Base-by-base conservation (phyloP, 2,329 filamentous ascomycete genomes). In the Cytospora mali region DNA sequence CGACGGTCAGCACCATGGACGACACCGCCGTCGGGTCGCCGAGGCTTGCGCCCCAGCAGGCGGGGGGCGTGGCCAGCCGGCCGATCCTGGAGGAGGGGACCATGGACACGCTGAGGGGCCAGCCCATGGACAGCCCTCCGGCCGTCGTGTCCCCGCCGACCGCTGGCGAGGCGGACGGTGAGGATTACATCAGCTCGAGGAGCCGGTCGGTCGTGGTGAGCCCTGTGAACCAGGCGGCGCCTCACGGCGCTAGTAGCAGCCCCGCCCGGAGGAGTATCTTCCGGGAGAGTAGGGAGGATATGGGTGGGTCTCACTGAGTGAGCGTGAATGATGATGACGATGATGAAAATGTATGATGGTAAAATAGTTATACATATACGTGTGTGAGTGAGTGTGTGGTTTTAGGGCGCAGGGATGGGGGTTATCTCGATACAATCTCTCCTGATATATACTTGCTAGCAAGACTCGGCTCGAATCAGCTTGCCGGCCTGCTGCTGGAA, bases 221-320 rank as follows among this genome's bases (percentile, higher is more conserved):
- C 58, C 61, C 59, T 16, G 61, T 68, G 16, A 64, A 62, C 28
- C 58, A 57, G 35, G 52, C 53, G n/a, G 62, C 64, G 35, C 35
- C 56, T 10, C 53, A 61, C n/a, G 63, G 62, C 25, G 31, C 57
- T 27, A 60, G 33, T 31, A 60, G 51, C 9, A 60, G 57, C 11
- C 57, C 57, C 16, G 57, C 57, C 2, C 70, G 78, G 57, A 75
- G 71, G 70, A 80, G 78, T 29, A 73, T 77, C 46, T 80, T 81
- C 49, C 69, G 71, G 7, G 78, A 79, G 67, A 75, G 73, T n/a
- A 71, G 72, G 29, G 77, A 79, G 48, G 77, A 80, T 67, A 72
- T 77, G 69, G 72, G 69, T 11, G 69, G 62, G 14, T 49, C 39
- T 13, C 29, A 16, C 6, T 58, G 53, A 64, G 13, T 31, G 33